These are phyloP conservation scores for Tardiomyces blankii DNA, from an alignment of 1,139 yeast species.

Conservation along the genomic window DNA sequence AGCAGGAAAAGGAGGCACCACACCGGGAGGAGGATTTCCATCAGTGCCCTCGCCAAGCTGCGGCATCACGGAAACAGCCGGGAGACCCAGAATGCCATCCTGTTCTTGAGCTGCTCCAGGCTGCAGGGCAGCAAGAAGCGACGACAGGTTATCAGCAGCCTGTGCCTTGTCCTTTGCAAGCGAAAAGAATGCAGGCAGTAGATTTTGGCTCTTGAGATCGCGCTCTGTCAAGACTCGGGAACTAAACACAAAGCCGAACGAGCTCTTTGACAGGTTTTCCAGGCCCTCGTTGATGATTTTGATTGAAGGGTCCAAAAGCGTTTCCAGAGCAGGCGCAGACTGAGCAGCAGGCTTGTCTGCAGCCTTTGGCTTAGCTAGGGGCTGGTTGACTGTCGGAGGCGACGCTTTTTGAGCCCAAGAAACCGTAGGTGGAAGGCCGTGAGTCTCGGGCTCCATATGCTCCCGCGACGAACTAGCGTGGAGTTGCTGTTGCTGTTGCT, in stretches of 20 bases:
- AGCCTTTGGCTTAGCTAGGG: slow-evolving; percentile 6
- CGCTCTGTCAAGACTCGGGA: slow-evolving; percentile 26
- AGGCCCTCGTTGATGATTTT: slow-evolving; percentile 24
- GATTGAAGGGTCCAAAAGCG: slow-evolving; percentile 3
- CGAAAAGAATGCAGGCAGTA: slow-evolving; percentile 34
- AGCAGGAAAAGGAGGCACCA: background rate
- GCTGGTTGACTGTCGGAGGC: slow-evolving; percentile 12
- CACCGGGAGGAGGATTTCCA: slow-evolving; percentile 2
- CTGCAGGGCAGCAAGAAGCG: slow-evolving; percentile 8
- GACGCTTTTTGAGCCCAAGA: slow-evolving; percentile 29
- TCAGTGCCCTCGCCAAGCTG: slow-evolving; percentile 5
- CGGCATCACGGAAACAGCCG: slow-evolving; percentile 4
- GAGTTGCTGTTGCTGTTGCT: slow-evolving; percentile 7
- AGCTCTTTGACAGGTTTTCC: slow-evolving; percentile 21
- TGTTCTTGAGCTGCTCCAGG: slow-evolving; percentile 7
- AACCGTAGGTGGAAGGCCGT: slow-evolving; percentile 10
- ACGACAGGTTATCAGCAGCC: slow-evolving; percentile 15
- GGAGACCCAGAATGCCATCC: slow-evolving; percentile 10
- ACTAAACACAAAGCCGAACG: slow-evolving; percentile 26
- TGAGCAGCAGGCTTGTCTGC: background rate
- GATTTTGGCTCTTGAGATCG: slow-evolving; percentile 16
- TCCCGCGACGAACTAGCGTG: background rate
- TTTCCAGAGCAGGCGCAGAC: background rate
- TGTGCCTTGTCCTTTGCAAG: slow-evolving; percentile 22
- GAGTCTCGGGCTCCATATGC: background rate